Evolutionary conservation across 2,329 filamentous ascomycete species (phyloP).

Genomic region (Endothia cerciana): DNA sequence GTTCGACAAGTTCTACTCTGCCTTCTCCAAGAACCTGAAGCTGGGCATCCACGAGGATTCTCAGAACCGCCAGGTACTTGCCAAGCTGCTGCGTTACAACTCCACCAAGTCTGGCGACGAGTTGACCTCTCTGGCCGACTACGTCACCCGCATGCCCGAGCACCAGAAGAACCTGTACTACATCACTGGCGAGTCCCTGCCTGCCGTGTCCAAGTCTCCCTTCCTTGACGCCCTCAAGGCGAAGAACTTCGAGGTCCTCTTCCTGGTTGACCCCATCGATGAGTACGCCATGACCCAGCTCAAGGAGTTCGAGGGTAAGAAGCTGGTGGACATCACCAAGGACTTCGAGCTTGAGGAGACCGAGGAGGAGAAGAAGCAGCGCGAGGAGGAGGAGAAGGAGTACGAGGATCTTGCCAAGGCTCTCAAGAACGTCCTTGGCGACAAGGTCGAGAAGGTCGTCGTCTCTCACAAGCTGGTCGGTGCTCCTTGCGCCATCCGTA

Average conservation of each 20-base stretch:
- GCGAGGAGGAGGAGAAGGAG: constrained; percentile 98
- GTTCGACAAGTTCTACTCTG: constrained; percentile 99
- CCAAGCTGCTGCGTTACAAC: constrained; percentile 98
- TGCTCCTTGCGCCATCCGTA: constrained; percentile 97
- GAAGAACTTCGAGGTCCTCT: constrained; percentile 99
- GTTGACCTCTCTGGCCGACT: constrained; percentile 92
- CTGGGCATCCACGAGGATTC: constrained; percentile 99
- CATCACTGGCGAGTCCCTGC: constrained; percentile 99
- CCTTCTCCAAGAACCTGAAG: constrained; percentile 99
- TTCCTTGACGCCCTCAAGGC: constrained; percentile 99
- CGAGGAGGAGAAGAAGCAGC: constrained; percentile 96
- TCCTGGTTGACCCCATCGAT: constrained; percentile 98
- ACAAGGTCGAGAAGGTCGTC: constrained; percentile 99
- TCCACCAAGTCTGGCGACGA: constrained; percentile 99
- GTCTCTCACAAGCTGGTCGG: constrained; percentile 96
- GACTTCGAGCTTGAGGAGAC: constrained; percentile 99
- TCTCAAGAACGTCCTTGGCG: constrained; percentile 98
- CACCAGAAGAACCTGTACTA: constrained; percentile 99
- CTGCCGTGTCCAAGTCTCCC: constrained; percentile 96
- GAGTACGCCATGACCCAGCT: constrained; percentile 99
- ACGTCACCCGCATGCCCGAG: constrained; percentile 98
- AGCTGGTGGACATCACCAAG: constrained; percentile 99
- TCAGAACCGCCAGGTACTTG: constrained; percentile 89
- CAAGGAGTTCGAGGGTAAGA: constrained; percentile 99
- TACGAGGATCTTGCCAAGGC: constrained; percentile 92